Percentiles rank a stretch among this genome's conserved stretches.
phyloP scores from a whole-genome alignment of 176 grass and related monocot genomes.

The Triticum monococcum region DNA sequence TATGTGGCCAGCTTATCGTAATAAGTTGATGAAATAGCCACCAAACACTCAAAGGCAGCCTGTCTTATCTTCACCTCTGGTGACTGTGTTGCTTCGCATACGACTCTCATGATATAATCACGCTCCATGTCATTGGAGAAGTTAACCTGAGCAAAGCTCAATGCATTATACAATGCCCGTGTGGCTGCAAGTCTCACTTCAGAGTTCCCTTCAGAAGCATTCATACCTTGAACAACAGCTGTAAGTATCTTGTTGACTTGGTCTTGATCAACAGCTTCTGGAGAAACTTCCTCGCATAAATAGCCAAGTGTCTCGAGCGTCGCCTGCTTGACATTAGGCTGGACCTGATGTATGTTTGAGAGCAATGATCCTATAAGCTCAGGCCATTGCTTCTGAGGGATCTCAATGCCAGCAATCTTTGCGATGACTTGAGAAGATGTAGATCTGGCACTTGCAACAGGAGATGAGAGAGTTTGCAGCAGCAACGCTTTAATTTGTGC shows the following conservation, averaged over 20 bases:
- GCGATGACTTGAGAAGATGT: constrained; percentile 89
- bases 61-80: constrained; percentile 70
- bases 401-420: constrained; percentile 80
- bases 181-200: constrained; percentile 78
- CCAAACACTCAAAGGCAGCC: constrained; percentile 84
- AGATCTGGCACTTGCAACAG: constrained; percentile 73
- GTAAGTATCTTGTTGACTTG: constrained; percentile 89
- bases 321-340: constrained; percentile 69
- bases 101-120: constrained; percentile 85
- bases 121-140: constrained; percentile 94
- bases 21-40: constrained; percentile 81
- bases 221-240: constrained; percentile 92
- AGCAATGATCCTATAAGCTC: constrained; percentile 71
- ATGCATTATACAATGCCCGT: constrained; percentile 78
- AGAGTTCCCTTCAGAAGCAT: constrained; percentile 65
- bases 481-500: constrained; percentile 63
- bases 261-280: constrained; percentile 76
- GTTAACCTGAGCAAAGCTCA: constrained; percentile 79
- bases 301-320: constrained; percentile 86
- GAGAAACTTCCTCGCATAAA: constrained; percentile 81
- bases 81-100: constrained; percentile 71
- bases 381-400: constrained; percentile 82
- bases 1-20: constrained; percentile 73
- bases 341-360: constrained; percentile 78
- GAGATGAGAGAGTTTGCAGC: constrained; percentile 70